Evolutionary conservation across 768 basidiomycete species (phyloP).

Genomic region (Albatrellus ellisii): DNA sequence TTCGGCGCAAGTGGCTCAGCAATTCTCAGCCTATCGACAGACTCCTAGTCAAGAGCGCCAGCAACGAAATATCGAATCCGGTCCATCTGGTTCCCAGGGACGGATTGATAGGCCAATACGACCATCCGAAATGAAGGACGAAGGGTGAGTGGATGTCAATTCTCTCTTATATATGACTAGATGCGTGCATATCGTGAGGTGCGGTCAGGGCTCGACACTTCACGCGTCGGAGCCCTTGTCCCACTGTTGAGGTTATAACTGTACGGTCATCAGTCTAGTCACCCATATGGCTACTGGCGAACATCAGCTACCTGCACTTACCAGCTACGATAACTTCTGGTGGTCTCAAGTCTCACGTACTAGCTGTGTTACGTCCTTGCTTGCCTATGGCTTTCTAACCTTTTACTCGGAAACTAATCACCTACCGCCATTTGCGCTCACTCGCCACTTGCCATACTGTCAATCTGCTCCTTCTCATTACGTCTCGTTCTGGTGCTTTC

Average conservation of each 20-base stretch:
- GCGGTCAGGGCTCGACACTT: too few species aligned
- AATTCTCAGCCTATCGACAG: conserved; percentile 51
- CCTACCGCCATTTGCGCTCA: conserved; percentile 3
- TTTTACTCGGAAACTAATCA: conserved; percentile 12
- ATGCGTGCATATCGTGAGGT: not conserved
- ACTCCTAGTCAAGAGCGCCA: conserved; percentile 53
- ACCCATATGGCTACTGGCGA: too few species aligned
- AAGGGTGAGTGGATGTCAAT: conserved; percentile 68
- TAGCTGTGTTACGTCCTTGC: conserved; percentile 5
- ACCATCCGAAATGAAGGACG: conserved; percentile 91
- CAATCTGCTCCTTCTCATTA: conserved; percentile 12
- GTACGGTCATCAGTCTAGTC: too few species aligned
- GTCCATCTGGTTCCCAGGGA: not conserved
- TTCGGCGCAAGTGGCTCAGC: conserved; percentile 52
- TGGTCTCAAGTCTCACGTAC: conserved; percentile 2
- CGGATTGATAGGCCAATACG: conserved; percentile 40
- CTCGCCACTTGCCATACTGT: conserved; percentile 10
- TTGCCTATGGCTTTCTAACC: conserved; percentile 7
- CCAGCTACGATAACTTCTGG: conserved; percentile 11
- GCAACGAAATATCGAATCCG: conserved; percentile 19
- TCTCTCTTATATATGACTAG: not conserved
- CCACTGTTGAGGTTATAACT: too few species aligned
- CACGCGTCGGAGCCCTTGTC: too few species aligned
- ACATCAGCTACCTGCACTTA: conserved; percentile 12
- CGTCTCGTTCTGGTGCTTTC: conserved; percentile 10